Evolutionary conservation across 805 yeast species (phyloP).

Genomic region (Kuraishia piskuri): DNA sequence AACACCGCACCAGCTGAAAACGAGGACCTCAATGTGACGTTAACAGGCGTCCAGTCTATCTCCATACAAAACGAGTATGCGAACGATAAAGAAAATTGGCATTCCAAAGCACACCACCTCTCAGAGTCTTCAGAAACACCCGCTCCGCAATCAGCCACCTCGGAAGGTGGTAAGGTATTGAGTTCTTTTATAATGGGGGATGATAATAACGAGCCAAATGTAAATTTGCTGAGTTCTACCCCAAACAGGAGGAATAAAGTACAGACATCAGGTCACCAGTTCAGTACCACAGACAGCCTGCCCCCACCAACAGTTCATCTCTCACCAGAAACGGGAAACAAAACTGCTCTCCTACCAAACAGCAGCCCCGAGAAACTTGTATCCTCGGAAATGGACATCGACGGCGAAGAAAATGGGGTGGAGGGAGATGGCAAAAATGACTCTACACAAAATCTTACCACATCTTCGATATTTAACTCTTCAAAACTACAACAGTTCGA

Average conservation of each 20-base stretch:
- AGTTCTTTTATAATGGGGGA: neutral
- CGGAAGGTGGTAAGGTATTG: neutral
- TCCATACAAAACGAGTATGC: neutral
- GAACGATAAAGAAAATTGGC: neutral
- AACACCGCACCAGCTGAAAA: neutral
- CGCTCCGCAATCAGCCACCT: neutral
- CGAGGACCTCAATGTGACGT: neutral
- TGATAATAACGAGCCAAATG: neutral
- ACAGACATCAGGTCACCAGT: neutral
- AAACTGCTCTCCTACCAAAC: neutral
- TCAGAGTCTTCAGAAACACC: neutral
- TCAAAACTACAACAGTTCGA: constrained; percentile 8
- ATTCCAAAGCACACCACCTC: neutral
- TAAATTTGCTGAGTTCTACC: neutral
- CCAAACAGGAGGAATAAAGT: neutral
- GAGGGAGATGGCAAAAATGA: constrained; percentile 11
- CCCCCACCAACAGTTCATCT: neutral
- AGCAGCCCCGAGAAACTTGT: neutral
- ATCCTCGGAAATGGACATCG: neutral
- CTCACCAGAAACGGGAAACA: neutral
- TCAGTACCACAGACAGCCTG: neutral
- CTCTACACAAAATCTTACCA: constrained; percentile 8
- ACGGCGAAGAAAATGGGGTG: constrained; percentile 7
- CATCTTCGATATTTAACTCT: constrained; percentile 12
- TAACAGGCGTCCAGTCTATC: neutral